Conservation (phyloP, 495 filamentous ascomycete species). For the Aspergillus coremiiformis region DNA sequence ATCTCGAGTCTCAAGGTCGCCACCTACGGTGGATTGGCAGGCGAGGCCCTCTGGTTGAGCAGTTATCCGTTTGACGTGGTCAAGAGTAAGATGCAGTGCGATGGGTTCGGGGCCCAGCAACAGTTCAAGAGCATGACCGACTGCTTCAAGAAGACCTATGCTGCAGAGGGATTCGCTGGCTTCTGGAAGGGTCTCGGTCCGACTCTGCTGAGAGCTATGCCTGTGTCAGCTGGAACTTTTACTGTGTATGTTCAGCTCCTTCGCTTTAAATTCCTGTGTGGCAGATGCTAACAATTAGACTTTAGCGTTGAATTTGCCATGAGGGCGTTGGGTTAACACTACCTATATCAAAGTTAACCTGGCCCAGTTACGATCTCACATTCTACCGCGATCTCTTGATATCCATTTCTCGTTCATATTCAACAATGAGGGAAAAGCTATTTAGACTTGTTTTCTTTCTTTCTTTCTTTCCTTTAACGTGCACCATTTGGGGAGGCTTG, state of each 20-base stretch:
- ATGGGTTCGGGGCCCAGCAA: slow-evolving; percentile 69
- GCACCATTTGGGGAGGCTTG: neutral
- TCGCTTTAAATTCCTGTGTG: neutral
- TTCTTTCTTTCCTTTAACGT: slow-evolving; percentile 1
- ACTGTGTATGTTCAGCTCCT: slow-evolving; percentile 49
- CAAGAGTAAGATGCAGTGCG: slow-evolving; percentile 99
- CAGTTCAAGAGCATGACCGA: slow-evolving; percentile 78
- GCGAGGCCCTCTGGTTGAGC: slow-evolving; percentile 85
- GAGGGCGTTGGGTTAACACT: slow-evolving; percentile 37
- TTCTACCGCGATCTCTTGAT: slow-evolving; percentile 21
- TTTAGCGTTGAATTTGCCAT: slow-evolving; percentile 40
- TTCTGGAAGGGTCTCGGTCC: slow-evolving; percentile 97
- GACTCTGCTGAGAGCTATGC: slow-evolving; percentile 94
- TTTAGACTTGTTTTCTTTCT: slow-evolving; percentile 5
- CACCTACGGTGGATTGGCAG: slow-evolving; percentile 84
- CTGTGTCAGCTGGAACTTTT: slow-evolving; percentile 94
- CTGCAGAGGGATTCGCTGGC: slow-evolving; percentile 66
- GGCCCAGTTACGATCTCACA: slow-evolving; percentile 14
- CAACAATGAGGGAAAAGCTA: slow-evolving; percentile 24
- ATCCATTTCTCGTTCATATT: slow-evolving; percentile 25
- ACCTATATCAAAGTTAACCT: slow-evolving; percentile 2
- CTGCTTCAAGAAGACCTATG: slow-evolving; percentile 79
- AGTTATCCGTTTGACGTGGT: slow-evolving; percentile 95
- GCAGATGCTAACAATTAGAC: slow-evolving; percentile 7
- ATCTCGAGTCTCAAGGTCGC: slow-evolving; percentile 81